Evolutionary conservation across 1,284 basidiomycete genomes (phyloP).

Genomic region (Cutaneotrichosporon spelunceum): DNA sequence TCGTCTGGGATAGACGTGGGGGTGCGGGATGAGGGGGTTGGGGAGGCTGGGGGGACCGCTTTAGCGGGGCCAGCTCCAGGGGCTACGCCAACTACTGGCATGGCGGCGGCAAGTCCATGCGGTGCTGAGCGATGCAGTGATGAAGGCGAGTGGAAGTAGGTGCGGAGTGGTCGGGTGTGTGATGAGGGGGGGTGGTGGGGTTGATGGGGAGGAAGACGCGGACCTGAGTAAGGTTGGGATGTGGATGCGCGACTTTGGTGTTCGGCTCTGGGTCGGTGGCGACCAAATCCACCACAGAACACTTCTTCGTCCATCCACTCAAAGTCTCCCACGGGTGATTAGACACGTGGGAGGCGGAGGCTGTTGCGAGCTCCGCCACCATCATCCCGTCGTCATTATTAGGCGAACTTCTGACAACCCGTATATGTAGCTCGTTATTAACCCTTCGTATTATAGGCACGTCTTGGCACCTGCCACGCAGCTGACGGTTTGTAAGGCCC

Average conservation of each 20-base stretch:
- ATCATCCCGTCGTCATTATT: too few species aligned
- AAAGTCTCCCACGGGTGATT: not conserved
- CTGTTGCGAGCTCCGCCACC: too few species aligned
- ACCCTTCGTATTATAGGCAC: too few species aligned
- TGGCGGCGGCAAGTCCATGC: conserved; percentile 1
- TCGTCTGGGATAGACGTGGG: not conserved
- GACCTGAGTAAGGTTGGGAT: too few species aligned
- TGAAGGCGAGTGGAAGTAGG: too few species aligned
- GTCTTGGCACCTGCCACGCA: too few species aligned
- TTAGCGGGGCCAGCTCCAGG: not conserved
- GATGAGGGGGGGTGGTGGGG: not conserved
- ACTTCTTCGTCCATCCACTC: not conserved
- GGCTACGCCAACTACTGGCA: conserved; percentile 5
- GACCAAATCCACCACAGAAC: too few species aligned
- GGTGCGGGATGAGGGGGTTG: not conserved
- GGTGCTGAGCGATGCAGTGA: not conserved
- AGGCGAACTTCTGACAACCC: too few species aligned
- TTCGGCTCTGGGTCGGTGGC: not conserved
- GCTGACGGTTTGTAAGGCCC: too few species aligned
- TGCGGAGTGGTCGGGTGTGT: too few species aligned
- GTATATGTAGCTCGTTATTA: too few species aligned
- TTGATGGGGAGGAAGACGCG: not conserved
- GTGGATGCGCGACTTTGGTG: not conserved
- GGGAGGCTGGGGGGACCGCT: not conserved
- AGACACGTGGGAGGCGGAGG: too few species aligned